phyloP scores from a whole-genome alignment of 345 rosid genomes.

The Trapa bicornis region DNA sequence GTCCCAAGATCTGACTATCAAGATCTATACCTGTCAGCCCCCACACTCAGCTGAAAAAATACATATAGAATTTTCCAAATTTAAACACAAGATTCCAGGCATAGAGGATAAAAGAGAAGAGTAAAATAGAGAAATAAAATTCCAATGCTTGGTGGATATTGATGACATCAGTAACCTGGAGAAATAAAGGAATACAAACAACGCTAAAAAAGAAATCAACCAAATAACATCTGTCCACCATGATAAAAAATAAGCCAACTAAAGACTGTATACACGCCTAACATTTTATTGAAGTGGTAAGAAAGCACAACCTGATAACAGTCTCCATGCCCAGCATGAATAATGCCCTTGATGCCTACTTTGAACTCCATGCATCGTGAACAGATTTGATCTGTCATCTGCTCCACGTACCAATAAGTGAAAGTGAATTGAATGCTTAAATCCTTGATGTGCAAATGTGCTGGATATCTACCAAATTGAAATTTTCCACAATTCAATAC shows the following conservation, averaged over 20 bases:
- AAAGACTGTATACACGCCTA: background rate
- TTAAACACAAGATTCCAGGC: background rate
- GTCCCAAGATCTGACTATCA: background rate
- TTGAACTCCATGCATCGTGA: slow-evolving; percentile 61
- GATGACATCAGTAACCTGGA: background rate
- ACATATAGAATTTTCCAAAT: background rate
- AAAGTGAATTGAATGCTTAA: background rate
- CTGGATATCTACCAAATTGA: background rate
- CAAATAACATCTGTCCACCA: background rate
- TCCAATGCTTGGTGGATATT: background rate
- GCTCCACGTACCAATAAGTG: background rate
- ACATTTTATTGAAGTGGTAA: background rate
- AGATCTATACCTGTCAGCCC: too few species aligned
- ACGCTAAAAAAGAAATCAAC: background rate
- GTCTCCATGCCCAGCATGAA: slow-evolving; percentile 93
- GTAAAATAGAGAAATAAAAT: background rate
- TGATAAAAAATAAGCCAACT: background rate
- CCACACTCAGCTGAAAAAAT: slow-evolving; percentile 13
- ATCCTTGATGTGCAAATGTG: background rate
- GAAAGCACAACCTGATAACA: slow-evolving; percentile 65
- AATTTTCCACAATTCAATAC: background rate
- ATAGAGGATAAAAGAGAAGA: background rate
- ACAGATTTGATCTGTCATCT: slow-evolving; percentile 66
- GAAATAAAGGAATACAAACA: background rate
- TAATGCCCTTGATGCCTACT: slow-evolving; percentile 80